phyloP scores from a whole-genome alignment of 2,329 filamentous ascomycete genomes.

The Diaporthe velutina region DNA sequence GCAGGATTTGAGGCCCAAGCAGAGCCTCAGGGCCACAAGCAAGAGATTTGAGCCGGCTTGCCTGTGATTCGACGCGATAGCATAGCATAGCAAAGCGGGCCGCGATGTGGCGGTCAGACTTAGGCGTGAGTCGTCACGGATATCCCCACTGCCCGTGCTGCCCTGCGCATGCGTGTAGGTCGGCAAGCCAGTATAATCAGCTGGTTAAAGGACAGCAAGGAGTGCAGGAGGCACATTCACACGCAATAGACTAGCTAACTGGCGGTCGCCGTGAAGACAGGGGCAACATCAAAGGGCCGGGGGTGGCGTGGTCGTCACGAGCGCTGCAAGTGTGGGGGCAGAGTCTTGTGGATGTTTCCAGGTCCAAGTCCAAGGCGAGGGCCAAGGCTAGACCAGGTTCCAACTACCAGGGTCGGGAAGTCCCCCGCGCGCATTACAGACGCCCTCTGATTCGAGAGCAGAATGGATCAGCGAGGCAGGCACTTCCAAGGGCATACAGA shows the following conservation, averaged over 20 bases:
- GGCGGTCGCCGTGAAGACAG: neutral
- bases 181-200: constrained; percentile 6
- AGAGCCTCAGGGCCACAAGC: neutral
- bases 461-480: constrained; percentile 16
- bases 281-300: neutral
- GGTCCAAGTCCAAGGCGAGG: neutral
- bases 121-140: constrained; percentile 15
- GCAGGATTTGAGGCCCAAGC: neutral
- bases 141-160: constrained; percentile 4
- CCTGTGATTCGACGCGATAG: constrained; percentile 13
- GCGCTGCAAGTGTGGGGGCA: constrained; percentile 9
- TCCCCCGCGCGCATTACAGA: neutral
- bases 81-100: constrained; percentile 13
- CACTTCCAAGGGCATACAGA: neutral
- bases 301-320: constrained; percentile 22
- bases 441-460: constrained; percentile 3
- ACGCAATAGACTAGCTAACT: neutral
- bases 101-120: constrained; percentile 8
- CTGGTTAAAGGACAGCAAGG: neutral
- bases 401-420: constrained; percentile 2
- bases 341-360: neutral
- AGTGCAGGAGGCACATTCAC: neutral
- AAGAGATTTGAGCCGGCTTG: neutral
- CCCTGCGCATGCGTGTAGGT: neutral
- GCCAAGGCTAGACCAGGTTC: neutral